Percentiles rank a stretch among this genome's conserved stretches.
Evolutionary conservation across 2,329 filamentous ascomycete genomes (phyloP).

Genomic region (Domatiomyces globalis): DNA sequence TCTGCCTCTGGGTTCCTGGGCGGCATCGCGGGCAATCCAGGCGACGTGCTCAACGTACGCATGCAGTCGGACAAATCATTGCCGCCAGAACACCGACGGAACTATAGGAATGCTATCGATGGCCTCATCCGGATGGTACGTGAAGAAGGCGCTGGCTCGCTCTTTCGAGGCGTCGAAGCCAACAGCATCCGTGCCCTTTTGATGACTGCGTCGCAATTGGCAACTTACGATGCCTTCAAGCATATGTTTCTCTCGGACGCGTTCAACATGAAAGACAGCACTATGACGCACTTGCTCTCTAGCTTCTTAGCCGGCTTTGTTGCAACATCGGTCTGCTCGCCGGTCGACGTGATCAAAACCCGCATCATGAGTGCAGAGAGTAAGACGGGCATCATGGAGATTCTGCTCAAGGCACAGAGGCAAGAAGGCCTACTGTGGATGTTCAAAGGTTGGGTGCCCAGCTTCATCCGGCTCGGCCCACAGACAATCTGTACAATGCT

Average conservation of each 20-base stretch:
- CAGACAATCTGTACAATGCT: conserved; percentile 54
- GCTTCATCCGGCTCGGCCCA: conserved; percentile 50
- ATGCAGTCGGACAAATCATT: conserved; percentile 91
- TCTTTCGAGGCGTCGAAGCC: conserved; percentile 64
- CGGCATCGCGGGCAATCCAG: conserved; percentile 81
- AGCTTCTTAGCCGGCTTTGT: conserved; percentile 51
- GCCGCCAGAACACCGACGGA: conserved; percentile 56
- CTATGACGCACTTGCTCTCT: conserved; percentile 48
- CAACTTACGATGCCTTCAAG: conserved; percentile 52
- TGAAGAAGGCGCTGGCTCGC: conserved; percentile 59
- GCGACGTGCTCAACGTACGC: conserved; percentile 91
- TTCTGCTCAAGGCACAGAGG: conserved; percentile 40
- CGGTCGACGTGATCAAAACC: conserved; percentile 54
- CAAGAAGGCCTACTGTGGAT: conserved; percentile 49
- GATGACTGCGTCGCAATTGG: conserved; percentile 52
- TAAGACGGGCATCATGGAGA: conserved; percentile 30
- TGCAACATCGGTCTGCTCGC: conserved; percentile 52
- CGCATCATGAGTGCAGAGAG: conserved; percentile 45
- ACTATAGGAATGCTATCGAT: conserved; percentile 80
- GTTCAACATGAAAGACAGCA: conserved; percentile 40
- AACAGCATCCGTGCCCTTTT: conserved; percentile 50
- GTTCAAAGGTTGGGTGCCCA: conserved; percentile 54
- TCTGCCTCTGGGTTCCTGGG: conserved; percentile 73
- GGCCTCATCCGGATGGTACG: conserved; percentile 76
- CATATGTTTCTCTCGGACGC: conserved; percentile 35